Conservation (phyloP, 2,329 filamentous ascomycete genomes). For the Colletotrichum liaoningense region DNA sequence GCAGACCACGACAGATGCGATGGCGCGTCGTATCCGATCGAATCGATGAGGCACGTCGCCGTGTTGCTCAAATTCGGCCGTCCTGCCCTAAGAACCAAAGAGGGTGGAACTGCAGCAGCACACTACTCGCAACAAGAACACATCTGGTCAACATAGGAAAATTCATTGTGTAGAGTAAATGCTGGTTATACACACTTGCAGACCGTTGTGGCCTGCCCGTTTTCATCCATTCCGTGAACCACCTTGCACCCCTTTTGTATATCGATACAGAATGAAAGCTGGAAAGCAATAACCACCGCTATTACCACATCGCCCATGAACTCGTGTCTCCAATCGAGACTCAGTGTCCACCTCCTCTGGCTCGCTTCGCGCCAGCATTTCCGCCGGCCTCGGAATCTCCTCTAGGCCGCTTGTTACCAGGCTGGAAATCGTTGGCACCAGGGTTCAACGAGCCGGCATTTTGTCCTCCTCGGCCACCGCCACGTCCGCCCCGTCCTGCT, state of each 20-base stretch:
- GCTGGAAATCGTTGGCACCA: slow-evolving; percentile 66
- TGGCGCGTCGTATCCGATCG: no score
- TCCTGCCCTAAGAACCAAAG: neutral
- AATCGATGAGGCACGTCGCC: neutral
- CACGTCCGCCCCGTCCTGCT: slow-evolving; percentile 48
- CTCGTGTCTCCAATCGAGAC: neutral
- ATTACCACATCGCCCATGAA: slow-evolving; percentile 18
- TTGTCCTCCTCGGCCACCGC: slow-evolving; percentile 55
- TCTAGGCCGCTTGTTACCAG: slow-evolving; percentile 67
- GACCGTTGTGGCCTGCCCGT: neutral
- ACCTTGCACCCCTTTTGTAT: neutral
- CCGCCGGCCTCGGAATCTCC: slow-evolving; percentile 60
- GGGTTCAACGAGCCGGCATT: slow-evolving; percentile 56
- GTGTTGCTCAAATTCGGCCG: neutral
- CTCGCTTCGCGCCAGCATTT: slow-evolving; percentile 53
- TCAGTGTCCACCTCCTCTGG: slow-evolving; percentile 52
- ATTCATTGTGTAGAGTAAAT: slow-evolving; percentile 28
- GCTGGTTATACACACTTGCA: slow-evolving; percentile 28
- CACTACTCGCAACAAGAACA: no score
- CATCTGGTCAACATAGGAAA: slow-evolving; percentile 24
- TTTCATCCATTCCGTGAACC: slow-evolving; percentile 9
- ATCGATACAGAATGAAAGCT: slow-evolving; percentile 27
- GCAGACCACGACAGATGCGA: no score
- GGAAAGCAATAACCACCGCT: neutral
- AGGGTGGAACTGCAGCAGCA: neutral